Base-by-base conservation (phyloP, 2,329 filamentous ascomycete species). In the Trichoderma sp. region DNA sequence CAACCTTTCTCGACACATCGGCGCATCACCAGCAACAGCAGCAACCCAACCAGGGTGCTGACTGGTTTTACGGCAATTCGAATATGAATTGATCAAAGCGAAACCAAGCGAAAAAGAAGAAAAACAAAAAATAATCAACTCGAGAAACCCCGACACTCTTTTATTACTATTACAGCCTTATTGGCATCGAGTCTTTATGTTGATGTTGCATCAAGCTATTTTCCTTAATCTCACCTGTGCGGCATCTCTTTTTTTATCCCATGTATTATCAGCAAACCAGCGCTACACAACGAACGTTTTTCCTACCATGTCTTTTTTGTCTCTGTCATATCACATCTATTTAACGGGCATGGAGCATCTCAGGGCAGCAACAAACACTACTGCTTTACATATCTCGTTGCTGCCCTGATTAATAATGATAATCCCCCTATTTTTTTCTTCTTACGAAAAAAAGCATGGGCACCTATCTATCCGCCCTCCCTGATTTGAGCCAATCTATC, bases 21-120 rank as follows among this genome's bases (percentile, higher is more conserved):
- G 77, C 75, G 15, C 74, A 77, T 61, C 79, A 76, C n/a, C 77
- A 76, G 57, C 72, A 76, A 43, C 72, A 71, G 15, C 71, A 71
- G 67, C 71, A 75, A 72, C 26, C 55, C 65, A 11, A 73, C 1
- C 73, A 76, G 50, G 26, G 53, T 6, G 20, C 53, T 6, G 74
- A 74, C 32, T 82, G 80, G 80, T 81, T 80, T 73, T 82, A 80
- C 70, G 75, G 73, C 58, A 78, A 80, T 64, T 77, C 79, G 13
- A 75, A 78, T 28, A 77, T 80, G 67, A 76, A 77, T 9, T 81
- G 79, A 74, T 77, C 73, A 76, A 74, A 36, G 58, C 17, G 13
- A 36, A 32, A 53, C 47, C 28, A 23, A 47, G 12, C 23, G n/a
- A 47, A 30, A 39, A 47, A 50, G 28, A 34, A 36, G 32, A 34